Base-by-base conservation (phyloP, 2,329 filamentous ascomycete species). In the Cercospora janseana region DNA sequence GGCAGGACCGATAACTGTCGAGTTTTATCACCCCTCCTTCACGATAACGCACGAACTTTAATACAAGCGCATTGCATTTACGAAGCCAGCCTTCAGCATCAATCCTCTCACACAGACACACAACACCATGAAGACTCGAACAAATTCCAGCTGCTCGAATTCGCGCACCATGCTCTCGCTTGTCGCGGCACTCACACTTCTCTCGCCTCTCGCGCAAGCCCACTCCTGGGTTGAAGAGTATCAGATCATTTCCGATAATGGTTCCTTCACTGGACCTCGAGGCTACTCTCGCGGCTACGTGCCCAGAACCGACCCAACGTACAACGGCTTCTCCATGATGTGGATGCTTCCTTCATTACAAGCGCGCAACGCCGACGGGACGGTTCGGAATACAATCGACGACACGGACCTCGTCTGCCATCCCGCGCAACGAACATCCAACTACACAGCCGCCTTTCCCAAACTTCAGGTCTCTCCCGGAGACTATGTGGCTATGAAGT, bases 221-320 rank as follows among this genome's bases (percentile, higher is more conserved):
- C 92, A 96, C 70, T 86, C 83, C 13, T 96, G 91, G 91, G 79
- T 92, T 40, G 90, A 96, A 70, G 76, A 85, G 62, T 75, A 92
- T 42, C 80, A 76, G 55, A 81, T 82, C 50, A 83, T 96, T 66
- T 80, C 82, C 46, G 68, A 80, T 21, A 86, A 89, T 61, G 91
- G 90, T 47, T 81, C 81, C 26, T 88, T 90, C 66, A 73, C 83
- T 15, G 86, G 86, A 21, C 68, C 77, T 6, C 74, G 80, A 18
- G 92, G 92, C 24, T 95, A 85, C 66, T 74, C 86, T n/a, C 85
- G 90, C 56, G 85, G 83, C 38, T 88, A 83, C 63, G 69, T 82
- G 12, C 69, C 78, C 24, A 82, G 88, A 54, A 75, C 70, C 4
- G 67, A 74, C 29, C 70, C 78, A 6, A 75, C 70, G 7, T 86